These are phyloP conservation scores for Xylaria intraflava DNA, from an alignment of 495 filamentous ascomycete genomes.

Conservation along the genomic window DNA sequence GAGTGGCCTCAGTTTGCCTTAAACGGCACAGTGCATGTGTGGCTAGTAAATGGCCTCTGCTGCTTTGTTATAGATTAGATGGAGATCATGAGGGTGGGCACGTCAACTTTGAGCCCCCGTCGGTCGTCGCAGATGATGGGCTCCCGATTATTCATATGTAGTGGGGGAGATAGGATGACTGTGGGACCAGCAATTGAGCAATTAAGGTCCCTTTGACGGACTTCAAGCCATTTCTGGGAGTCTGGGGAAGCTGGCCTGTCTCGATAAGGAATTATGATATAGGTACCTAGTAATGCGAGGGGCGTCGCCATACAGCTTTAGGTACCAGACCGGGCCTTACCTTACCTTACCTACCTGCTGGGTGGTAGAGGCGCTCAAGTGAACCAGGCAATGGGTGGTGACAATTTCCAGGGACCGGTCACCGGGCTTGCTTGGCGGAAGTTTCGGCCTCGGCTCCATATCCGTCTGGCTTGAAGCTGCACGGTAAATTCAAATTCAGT, in stretches of 20 bases:
- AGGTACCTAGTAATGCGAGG: not conserved
- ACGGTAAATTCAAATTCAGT: not conserved
- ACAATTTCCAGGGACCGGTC: too few relatives aligned
- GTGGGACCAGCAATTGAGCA: not conserved
- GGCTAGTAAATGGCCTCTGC: too few relatives aligned
- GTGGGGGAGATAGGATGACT: slow-evolving; percentile 1
- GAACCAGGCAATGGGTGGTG: not conserved
- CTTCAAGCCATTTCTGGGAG: slow-evolving; percentile 2
- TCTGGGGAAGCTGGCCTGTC: slow-evolving; percentile 6
- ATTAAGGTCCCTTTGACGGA: slow-evolving; percentile 5
- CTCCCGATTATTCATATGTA: not conserved
- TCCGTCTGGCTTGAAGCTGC: not conserved
- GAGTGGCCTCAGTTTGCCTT: too few relatives aligned
- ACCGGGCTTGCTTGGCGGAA: slow-evolving; percentile 2
- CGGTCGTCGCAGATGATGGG: slow-evolving; percentile 2
- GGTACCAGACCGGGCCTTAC: not conserved
- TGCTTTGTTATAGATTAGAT: too few relatives aligned
- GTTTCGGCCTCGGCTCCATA: slow-evolving; percentile 5
- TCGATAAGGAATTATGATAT: not conserved
- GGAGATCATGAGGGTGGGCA: slow-evolving; percentile 2
- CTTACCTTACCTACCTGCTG: not conserved
- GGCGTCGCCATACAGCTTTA: not conserved
- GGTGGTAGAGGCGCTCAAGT: not conserved
- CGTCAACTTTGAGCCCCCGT: slow-evolving; percentile 1
- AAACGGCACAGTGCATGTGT: too few relatives aligned